These are phyloP conservation scores for Beauveria brongniartii DNA, from an alignment of 2,329 filamentous ascomycete species.

Conservation along the genomic window DNA sequence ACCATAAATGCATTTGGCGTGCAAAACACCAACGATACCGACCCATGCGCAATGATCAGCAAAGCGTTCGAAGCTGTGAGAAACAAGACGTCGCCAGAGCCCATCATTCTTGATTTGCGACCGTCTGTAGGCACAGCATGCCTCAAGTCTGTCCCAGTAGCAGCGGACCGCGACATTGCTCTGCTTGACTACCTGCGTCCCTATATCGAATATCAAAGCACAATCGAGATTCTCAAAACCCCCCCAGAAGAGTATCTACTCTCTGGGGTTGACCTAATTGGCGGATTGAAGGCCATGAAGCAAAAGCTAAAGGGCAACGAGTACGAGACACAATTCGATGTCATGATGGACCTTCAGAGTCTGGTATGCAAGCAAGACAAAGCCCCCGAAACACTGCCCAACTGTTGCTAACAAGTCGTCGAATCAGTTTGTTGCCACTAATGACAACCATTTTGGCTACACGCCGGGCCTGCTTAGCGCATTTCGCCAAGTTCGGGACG, in stretches of 20 bases:
- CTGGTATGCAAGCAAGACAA: conserved; percentile 10
- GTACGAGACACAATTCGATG: conserved; percentile 14
- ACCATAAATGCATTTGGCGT: neutral
- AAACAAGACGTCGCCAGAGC: neutral
- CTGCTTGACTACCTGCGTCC: conserved; percentile 16
- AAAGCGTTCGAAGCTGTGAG: neutral
- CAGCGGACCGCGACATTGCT: conserved; percentile 8
- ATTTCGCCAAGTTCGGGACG: conserved; percentile 9
- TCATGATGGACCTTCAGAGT: conserved; percentile 12
- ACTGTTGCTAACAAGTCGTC: neutral
- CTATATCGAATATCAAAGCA: conserved; percentile 14
- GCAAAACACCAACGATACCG: neutral
- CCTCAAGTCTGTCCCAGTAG: conserved; percentile 11
- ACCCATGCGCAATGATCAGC: neutral
- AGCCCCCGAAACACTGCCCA: neutral
- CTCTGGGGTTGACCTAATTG: conserved; percentile 14
- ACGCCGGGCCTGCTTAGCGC: conserved; percentile 11
- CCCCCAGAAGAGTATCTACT: conserved; percentile 16
- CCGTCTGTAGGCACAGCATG: conserved; percentile 16
- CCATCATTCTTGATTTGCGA: conserved; percentile 2
- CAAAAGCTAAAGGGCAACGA: conserved; percentile 11
- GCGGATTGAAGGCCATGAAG: conserved; percentile 13
- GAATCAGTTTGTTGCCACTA: neutral
- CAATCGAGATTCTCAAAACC: conserved; percentile 13
- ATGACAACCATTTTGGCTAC: conserved; percentile 16